These are phyloP conservation scores for Macrolepiota dolichaula DNA, from an alignment of 768 basidiomycete genomes.

Conservation along the genomic window DNA sequence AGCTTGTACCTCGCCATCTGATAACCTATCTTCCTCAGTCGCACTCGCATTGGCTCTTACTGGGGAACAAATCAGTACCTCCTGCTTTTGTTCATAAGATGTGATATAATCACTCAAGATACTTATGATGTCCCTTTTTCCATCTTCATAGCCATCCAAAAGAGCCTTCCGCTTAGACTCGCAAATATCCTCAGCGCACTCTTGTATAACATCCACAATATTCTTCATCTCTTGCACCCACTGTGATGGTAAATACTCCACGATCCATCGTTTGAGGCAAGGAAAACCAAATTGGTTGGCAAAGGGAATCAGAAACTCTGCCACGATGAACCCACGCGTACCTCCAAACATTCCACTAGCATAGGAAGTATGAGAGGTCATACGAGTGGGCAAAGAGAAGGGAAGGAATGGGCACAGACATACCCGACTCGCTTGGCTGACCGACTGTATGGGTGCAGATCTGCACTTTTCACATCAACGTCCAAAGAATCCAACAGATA, in stretches of 20 bases:
- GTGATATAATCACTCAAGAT: constrained; percentile 31
- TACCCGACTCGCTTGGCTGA: constrained; percentile 28
- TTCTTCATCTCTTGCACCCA: constrained; percentile 27
- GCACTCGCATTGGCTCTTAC: constrained; percentile 39
- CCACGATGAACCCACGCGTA: neutral
- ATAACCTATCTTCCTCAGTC: constrained; percentile 25
- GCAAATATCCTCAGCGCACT: constrained; percentile 32
- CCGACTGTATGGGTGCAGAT: constrained; percentile 23
- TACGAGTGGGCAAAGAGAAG: neutral
- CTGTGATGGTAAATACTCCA: constrained; percentile 15
- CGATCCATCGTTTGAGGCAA: constrained; percentile 7
- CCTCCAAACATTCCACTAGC: constrained; percentile 2
- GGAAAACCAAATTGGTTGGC: neutral
- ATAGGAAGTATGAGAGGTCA: neutral
- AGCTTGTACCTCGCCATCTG: constrained; percentile 35
- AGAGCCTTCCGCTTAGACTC: constrained; percentile 32
- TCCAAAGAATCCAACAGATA: constrained; percentile 39
- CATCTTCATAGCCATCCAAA: constrained; percentile 28
- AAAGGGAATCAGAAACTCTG: neutral
- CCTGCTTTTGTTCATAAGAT: neutral
- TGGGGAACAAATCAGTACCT: constrained; percentile 13
- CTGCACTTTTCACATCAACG: constrained; percentile 16
- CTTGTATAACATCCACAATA: constrained; percentile 31
- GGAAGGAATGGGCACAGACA: constrained; percentile 8
- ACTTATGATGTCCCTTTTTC: constrained; percentile 43